phyloP scores from a whole-genome alignment of 2,329 filamentous ascomycete species.

The Aspergillus tanneri region DNA sequence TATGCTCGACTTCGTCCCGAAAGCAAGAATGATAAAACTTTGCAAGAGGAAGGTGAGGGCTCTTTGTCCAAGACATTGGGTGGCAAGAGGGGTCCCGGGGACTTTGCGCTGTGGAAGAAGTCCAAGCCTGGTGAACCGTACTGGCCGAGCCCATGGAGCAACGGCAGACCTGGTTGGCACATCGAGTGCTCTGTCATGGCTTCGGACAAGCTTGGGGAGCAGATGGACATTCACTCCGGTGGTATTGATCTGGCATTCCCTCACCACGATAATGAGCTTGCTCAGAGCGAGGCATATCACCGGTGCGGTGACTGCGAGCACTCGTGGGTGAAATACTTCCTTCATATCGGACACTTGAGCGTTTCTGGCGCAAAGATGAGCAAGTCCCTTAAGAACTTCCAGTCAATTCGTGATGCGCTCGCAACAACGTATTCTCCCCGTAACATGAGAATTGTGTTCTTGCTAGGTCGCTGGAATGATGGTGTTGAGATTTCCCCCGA shows the following conservation, averaged over 20 bases:
- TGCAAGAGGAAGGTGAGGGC: constrained; percentile 88
- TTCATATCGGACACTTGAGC: constrained; percentile 90
- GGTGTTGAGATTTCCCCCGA: constrained; percentile 87
- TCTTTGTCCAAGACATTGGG: constrained; percentile 62
- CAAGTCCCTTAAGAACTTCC: constrained; percentile 93
- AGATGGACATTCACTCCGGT: constrained; percentile 91
- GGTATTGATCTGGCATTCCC: constrained; percentile 90
- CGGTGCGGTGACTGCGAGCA: constrained; percentile 51
- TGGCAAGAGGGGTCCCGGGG: constrained; percentile 72
- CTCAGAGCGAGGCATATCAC: constrained; percentile 87
- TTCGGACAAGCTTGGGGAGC: constrained; percentile 76
- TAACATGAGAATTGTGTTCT: constrained; percentile 78
- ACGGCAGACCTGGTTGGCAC: constrained; percentile 89
- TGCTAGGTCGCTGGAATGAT: constrained; percentile 86
- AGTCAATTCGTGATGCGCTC: constrained; percentile 83
- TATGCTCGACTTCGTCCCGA: constrained; percentile 86
- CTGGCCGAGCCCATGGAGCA: constrained; percentile 86
- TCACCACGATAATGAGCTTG: constrained; percentile 89
- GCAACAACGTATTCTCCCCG: constrained; percentile 62
- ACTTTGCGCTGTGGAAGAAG: constrained; percentile 93
- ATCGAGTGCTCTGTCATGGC: constrained; percentile 98
- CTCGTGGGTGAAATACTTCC: constrained; percentile 87
- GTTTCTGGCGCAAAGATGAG: constrained; percentile 95
- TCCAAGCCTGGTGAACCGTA: constrained; percentile 88
- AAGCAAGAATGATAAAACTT: constrained; percentile 76